phyloP scores from a whole-genome alignment of 306 rosid species.

The Ormosia emarginata region DNA sequence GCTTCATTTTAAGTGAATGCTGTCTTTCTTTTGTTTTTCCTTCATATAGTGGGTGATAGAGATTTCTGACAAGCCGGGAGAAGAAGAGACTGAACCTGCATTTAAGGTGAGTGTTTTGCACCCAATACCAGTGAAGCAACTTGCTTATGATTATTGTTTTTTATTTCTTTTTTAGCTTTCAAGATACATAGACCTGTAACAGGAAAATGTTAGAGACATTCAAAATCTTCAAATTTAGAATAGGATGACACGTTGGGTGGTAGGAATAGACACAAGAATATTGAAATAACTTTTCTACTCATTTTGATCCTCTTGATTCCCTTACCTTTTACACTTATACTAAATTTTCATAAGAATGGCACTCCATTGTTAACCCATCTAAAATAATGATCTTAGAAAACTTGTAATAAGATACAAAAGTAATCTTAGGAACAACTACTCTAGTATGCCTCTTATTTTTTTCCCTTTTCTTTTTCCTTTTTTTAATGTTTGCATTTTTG shows the following conservation, averaged over 20 bases:
- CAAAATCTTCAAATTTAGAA: not conserved
- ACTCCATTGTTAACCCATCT: too few relatives aligned
- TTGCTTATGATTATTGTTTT: not conserved
- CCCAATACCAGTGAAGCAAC: not conserved
- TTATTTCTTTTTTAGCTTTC: not conserved
- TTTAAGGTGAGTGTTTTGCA: constrained; percentile 69
- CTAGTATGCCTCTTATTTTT: too few relatives aligned
- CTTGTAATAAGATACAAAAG: too few relatives aligned
- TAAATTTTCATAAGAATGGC: not conserved
- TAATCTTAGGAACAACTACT: too few relatives aligned
- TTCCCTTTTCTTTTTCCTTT: too few relatives aligned
- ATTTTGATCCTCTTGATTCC: not conserved
- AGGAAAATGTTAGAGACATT: not conserved
- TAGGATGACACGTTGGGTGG: not conserved
- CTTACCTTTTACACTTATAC: not conserved
- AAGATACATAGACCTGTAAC: not conserved
- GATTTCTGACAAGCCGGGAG: constrained; percentile 94
- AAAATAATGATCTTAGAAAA: too few relatives aligned
- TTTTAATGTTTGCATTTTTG: too few relatives aligned
- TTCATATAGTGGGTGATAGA: constrained; percentile 83
- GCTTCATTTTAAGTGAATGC: constrained; percentile 13
- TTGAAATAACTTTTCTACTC: not conserved
- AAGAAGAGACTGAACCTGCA: constrained; percentile 86
- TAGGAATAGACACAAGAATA: not conserved
- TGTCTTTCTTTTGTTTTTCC: constrained; percentile 21